Evolutionary conservation across 164 flowering plant species (phyloP).

Genomic region (Paratinospora sagittata): DNA sequence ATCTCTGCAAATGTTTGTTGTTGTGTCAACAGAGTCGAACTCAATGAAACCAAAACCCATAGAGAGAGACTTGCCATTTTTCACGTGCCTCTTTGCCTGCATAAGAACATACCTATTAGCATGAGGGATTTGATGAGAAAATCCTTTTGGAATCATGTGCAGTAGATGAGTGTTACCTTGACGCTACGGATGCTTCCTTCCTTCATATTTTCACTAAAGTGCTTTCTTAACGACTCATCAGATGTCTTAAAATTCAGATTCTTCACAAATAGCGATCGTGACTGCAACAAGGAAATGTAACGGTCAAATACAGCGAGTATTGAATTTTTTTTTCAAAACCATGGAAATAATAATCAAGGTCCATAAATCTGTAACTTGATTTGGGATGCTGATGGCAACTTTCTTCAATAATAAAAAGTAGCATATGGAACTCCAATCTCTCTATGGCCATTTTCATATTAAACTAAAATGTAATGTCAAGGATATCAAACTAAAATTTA

Average conservation of each 20-base stretch:
- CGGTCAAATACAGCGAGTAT: slow-evolving; percentile 1
- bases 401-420: background rate
- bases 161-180: slow-evolving; percentile 46
- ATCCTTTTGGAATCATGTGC: background rate
- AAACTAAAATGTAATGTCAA: background rate
- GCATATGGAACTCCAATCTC: background rate
- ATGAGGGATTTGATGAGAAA: slow-evolving; percentile 10
- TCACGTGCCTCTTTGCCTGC: slow-evolving; percentile 75
- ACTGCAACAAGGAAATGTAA: slow-evolving; percentile 39
- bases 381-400: background rate
- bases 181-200: slow-evolving; percentile 62
- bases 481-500: background rate
- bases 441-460: background rate
- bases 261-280: slow-evolving; percentile 79
- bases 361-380: background rate
- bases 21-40: slow-evolving; percentile 83
- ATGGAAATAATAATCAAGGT: background rate
- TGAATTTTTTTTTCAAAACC: background rate
- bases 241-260: slow-evolving; percentile 83
- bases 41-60: slow-evolving; percentile 93
- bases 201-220: slow-evolving; percentile 57
- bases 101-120: slow-evolving; percentile 11
- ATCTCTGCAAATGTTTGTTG: slow-evolving; percentile 61
- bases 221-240: slow-evolving; percentile 65
- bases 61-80: slow-evolving; percentile 83